Evolutionary conservation across 495 filamentous ascomycete species (phyloP).

Genomic region (Penicillium flavigenum): DNA sequence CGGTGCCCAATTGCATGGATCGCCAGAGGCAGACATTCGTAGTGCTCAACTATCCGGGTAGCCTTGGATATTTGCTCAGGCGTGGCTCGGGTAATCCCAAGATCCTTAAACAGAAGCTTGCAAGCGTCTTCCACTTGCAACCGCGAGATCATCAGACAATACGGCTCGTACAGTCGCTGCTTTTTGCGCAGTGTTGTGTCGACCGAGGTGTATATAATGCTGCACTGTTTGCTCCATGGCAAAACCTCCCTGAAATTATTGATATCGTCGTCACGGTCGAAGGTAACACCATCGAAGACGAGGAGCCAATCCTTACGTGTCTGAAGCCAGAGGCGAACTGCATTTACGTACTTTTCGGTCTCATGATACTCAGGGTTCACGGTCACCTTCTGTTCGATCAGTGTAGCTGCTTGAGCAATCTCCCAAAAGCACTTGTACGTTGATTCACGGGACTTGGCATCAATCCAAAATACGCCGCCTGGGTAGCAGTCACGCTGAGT

Average conservation of each 20-base stretch:
- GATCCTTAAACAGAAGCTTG: constrained; percentile 56
- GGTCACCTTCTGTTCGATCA: constrained; percentile 46
- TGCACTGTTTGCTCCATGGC: constrained; percentile 65
- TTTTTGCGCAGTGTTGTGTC: constrained; percentile 66
- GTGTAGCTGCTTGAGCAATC: constrained; percentile 64
- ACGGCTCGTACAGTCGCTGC: constrained; percentile 70
- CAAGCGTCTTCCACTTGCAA: constrained; percentile 60
- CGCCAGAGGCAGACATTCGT: constrained; percentile 72
- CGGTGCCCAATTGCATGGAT: constrained; percentile 78
- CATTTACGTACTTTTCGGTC: constrained; percentile 54
- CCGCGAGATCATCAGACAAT: constrained; percentile 61
- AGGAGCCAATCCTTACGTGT: constrained; percentile 70
- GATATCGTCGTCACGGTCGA: constrained; percentile 57
- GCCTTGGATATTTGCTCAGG: constrained; percentile 59
- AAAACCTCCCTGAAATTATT: constrained; percentile 63
- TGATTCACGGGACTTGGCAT: constrained; percentile 63
- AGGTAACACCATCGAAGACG: constrained; percentile 71
- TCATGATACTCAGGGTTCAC: constrained; percentile 41
- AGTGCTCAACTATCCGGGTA: constrained; percentile 63
- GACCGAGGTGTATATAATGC: constrained; percentile 76
- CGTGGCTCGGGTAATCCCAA: constrained; percentile 51
- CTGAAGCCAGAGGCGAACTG: constrained; percentile 70
- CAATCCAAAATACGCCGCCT: constrained; percentile 80
- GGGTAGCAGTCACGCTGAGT: constrained; percentile 62
- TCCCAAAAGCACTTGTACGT: constrained; percentile 70